Base-by-base conservation (phyloP, 1,284 basidiomycete species). In the Pascua guehoae region DNA sequence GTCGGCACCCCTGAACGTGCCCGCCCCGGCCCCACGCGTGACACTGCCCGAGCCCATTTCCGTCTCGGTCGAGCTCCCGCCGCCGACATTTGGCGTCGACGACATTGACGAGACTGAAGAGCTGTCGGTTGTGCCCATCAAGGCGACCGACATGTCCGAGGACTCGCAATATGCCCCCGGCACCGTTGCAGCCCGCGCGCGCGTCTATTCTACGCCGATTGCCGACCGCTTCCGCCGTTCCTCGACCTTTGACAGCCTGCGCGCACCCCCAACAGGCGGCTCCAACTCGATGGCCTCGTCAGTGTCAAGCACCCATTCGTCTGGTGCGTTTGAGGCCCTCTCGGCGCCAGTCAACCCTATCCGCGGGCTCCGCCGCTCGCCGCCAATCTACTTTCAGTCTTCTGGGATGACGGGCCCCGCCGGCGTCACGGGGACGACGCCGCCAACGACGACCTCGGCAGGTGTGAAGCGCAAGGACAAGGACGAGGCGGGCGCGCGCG, bases 191-290 rank as follows among this genome's bases (percentile, higher is more conserved):
- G 68, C 66, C 8, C 65, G 70, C 9, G 47, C 66, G 9, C 64
- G 59, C 17, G 48, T 62, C 9, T 70, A 67, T 54, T 60, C 65
- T 12, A 61, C 65, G 17, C 77, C 77, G 10, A 78, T 78, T 41
- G 74, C 74, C 7, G 77, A 78, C 56, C 63, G 64, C 14, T 78
- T 76, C 59, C 58, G 65, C 5, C 66, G 66, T 18, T 56, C 58
- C 10, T 51, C 60, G 12, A 63, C 68, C 5, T 56, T 67, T 2
- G 15, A 47, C 2, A 51, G 64, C 7, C 57, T 69, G 1, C 58
- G 65, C 9, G 51, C n/a, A 1, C 58, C 63, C 45, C 38, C 53
- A 2, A 54, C 51, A 14, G 41, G 18, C 10, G n/a, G 41, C 41
- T 56, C 60, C 8, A 42, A 48, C 38, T 45, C 54, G 15, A 47